A percentile compares a stretch with the other conserved stretches of the same genome.
Evolutionary conservation across 306 rosid genomes (phyloP).

Genomic region (Trichosanthes truncata): DNA sequence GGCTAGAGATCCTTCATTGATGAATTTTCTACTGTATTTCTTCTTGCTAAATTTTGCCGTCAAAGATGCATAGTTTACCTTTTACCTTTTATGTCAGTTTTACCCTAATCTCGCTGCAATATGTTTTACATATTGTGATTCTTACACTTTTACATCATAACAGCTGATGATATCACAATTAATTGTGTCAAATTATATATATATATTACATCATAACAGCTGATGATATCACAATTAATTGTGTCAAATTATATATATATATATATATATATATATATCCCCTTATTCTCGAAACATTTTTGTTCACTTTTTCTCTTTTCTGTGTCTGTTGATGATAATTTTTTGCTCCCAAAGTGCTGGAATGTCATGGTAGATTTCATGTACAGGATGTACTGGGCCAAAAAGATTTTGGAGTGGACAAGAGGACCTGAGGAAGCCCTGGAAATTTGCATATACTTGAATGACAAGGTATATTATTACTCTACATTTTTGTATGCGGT

Average conservation of each 20-base stretch:
- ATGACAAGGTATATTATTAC: conserved; percentile 52
- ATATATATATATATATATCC: no score
- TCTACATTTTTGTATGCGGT: background rate
- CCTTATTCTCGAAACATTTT: background rate
- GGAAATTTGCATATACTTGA: conserved; percentile 57
- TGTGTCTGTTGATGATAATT: background rate
- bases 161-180: background rate
- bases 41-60: background rate
- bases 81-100: background rate
- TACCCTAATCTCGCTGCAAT: background rate
- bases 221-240: background rate
- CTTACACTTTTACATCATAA: background rate
- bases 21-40: background rate
- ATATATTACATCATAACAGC: background rate
- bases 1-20: background rate
- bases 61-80: background rate
- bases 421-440: conserved; percentile 93
- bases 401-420: conserved; percentile 85
- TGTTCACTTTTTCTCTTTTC: background rate
- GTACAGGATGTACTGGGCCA: conserved; percentile 95
- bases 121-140: background rate
- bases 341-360: background rate
- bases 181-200: background rate
- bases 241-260: background rate
- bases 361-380: background rate